Evolutionary conservation across 2,329 filamentous ascomycete genomes (phyloP).

Genomic region (Lachnellula occidentalis): DNA sequence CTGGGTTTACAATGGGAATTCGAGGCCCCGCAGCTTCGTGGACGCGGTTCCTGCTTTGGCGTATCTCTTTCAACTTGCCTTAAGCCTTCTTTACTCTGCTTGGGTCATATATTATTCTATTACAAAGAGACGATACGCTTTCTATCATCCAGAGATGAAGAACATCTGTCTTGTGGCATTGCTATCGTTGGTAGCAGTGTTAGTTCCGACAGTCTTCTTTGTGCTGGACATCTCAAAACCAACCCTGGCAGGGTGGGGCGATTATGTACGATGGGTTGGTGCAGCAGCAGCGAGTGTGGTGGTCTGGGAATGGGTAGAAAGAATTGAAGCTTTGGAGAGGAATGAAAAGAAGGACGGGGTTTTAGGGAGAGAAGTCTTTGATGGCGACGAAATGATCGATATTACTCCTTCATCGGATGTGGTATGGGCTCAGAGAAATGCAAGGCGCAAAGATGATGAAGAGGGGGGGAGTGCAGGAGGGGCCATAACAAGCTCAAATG

Average conservation of each 20-base stretch:
- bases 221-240: conserved; percentile 67
- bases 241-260: conserved; percentile 67
- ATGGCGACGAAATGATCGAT: conserved; percentile 70
- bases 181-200: conserved; percentile 57
- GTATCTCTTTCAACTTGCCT: conserved; percentile 66
- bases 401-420: conserved; percentile 53
- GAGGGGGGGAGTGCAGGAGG: conserved; percentile 13
- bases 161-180: conserved; percentile 64
- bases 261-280: conserved; percentile 72
- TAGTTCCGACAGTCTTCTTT: conserved; percentile 71
- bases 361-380: conserved; percentile 64
- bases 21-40: conserved; percentile 69
- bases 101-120: conserved; percentile 71
- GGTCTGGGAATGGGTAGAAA: conserved; percentile 76
- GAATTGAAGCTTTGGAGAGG: conserved; percentile 67
- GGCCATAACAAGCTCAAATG: conserved; percentile 20
- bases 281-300: conserved; percentile 72
- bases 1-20: conserved; percentile 58
- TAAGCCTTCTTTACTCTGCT: conserved; percentile 66
- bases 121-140: conserved; percentile 65
- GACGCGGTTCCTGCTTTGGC: conserved; percentile 80
- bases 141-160: conserved; percentile 66
- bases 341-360: conserved; percentile 70
- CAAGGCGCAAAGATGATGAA: conserved; percentile 27
- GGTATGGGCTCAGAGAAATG: conserved; percentile 31